Base-by-base conservation (phyloP, 1,139 yeast genomes). In the Suhomyces panamericanus region DNA sequence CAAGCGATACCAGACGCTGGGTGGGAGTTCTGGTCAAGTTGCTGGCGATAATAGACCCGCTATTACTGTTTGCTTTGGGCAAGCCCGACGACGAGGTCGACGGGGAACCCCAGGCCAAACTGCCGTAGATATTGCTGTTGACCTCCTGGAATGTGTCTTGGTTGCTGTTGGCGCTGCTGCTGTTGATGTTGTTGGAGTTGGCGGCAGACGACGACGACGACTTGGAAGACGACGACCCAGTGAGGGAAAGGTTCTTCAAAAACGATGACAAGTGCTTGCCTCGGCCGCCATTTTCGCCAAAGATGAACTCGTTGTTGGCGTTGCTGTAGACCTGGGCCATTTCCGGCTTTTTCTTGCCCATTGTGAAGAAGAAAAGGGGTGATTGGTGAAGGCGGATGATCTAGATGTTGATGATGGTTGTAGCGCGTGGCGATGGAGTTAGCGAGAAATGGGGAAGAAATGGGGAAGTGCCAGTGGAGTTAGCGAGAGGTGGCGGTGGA, bases 281-380 rank as follows among this genome's bases (percentile, higher is more conserved):
- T 44, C 75, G 73, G 6, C 88, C 88, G 27, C 88, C 90, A 42
- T 76, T 73, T 54, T 82, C 87, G 30, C 84, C 85, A 54, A 83
- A 83, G 32, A 82, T 68, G 57, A 82, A 83, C 61, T 83, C 90
- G 52, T 79, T 80, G 51, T 61, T 65, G 46, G 70, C 49, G 42
- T 61, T 68, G 63, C 51, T 62, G 63, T 81, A 80, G 38, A 80
- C 74, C 64, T 80, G 85, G 20, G 81, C 75, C 85, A 80, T 80
- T 58, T 80, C 85, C 62, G 67, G 74, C 41, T 67, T 70, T 63
- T 72, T 73, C 61, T 70, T 73, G 42, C 74, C 75, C 77, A 72
- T 73, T 31, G 17, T 38, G 38, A 24, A 20, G 26, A 20, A 16
- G 15, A 27, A 14, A 5, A 15, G 26, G n/a, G 29, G 13, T 17